Evolutionary conservation across 2,329 filamentous ascomycete genomes (phyloP), one percentile per base, ranked within the genome.

Genomic region (Calonectria fujianensis): DNA sequence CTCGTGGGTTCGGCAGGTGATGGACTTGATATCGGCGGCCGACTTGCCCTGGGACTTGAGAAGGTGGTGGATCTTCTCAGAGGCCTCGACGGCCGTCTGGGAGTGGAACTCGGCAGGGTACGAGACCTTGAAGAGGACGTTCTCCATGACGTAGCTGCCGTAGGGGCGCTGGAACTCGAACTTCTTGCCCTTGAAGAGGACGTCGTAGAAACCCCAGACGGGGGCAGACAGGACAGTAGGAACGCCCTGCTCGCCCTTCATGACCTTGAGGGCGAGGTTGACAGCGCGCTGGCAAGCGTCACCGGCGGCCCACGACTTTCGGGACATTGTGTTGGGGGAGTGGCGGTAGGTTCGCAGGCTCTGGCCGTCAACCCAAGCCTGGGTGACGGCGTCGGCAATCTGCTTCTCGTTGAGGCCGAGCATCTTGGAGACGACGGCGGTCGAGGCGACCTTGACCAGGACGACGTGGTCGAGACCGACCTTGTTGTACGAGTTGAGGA

Each of bases 71-170:
- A 99, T 93, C 86, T 94, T 95, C 88, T 98, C 92, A 1, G 96
- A 96, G 61, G 95, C 96, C 88, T 99, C 97, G 79, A 98, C 96
- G 80, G 97, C 97, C 48, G 97, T 99, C 88, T 99, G 97, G 27
- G 96, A 98, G 91, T 98, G 96, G 91, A 98, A 98, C 85, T 98
- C 96, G 83, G 96, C 96, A 83, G 96, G 96, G 86, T 98, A 98
- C 59, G 97, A 99, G 75, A 99, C 97, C 92, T 99, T 99, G 94
- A 99, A 99, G 78, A 99, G 93, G 75, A 99, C 96, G 84, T 98
- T 99, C 92, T 99, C 97, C 97, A 99, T 99, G 80, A 99, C 97
- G 86, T 99, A 99, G 90, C 94, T 98, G 84, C 96, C 96, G 84
- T 99, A 99, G 74, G 94, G 93, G 77, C 97, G 93, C 90, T 98